Percentiles rank a stretch among this genome's conserved stretches.
Evolutionary conservation across 2,329 filamentous ascomycete genomes (phyloP).

Genomic region (Fusarium nanum): DNA sequence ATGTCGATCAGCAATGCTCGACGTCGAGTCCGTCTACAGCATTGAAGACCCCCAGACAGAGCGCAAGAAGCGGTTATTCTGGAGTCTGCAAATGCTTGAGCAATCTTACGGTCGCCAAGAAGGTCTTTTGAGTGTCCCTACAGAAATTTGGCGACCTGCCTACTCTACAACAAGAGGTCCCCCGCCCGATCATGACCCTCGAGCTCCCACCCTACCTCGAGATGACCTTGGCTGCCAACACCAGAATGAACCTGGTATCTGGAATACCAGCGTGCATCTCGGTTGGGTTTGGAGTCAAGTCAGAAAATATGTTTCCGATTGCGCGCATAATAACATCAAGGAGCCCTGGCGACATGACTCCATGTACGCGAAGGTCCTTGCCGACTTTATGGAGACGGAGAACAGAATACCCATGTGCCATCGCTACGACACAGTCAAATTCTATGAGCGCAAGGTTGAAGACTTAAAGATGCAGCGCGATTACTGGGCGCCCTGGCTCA

Average conservation of each 20-base stretch:
- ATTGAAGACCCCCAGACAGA: conserved; percentile 52
- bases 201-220: conserved; percentile 56
- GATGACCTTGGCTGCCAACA: conserved; percentile 58
- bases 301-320: conserved; percentile 60
- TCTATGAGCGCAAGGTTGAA: conserved; percentile 61
- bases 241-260: conserved; percentile 59
- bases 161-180: conserved; percentile 43
- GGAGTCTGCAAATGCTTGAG: conserved; percentile 63
- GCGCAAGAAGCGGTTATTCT: conserved; percentile 62
- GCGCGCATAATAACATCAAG: conserved; percentile 58
- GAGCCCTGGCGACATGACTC: conserved; percentile 65
- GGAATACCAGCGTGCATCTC: conserved; percentile 62
- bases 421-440: conserved; percentile 64
- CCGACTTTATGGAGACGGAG: conserved; percentile 64
- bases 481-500: conserved; percentile 65
- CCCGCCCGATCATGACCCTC: conserved; percentile 47
- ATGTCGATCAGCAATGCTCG: conserved; percentile 62
- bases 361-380: conserved; percentile 61
- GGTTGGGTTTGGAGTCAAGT: conserved; percentile 64
- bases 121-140: conserved; percentile 56
- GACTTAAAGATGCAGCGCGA: conserved; percentile 58
- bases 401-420: conserved; percentile 62
- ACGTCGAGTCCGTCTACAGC: conserved; percentile 55
- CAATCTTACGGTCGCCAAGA: conserved; percentile 62
- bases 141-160: conserved; percentile 56